phyloP scores from a whole-genome alignment of 2,329 filamentous ascomycete species.

The Clarireedia paspali region DNA sequence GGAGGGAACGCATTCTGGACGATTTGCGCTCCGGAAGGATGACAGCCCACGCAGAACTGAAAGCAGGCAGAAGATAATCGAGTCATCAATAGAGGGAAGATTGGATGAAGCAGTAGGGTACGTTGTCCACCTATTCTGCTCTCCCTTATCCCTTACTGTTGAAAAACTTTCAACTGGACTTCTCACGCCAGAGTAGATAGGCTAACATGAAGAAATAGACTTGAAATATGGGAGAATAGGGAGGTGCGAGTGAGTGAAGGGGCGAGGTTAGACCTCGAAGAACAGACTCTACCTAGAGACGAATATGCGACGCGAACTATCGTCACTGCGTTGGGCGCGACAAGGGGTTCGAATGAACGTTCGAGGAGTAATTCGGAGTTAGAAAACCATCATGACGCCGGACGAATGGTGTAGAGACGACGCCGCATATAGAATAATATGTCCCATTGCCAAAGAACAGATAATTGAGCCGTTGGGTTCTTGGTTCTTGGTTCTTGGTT shows the following conservation, averaged over 20 bases:
- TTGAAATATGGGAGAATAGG: conserved; percentile 6
- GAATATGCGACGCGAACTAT: neutral
- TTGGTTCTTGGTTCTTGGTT: too few relatives aligned
- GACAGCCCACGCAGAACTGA: neutral
- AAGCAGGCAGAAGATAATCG: neutral
- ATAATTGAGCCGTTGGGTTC: too few relatives aligned
- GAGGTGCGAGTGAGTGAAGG: neutral
- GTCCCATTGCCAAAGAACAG: too few relatives aligned
- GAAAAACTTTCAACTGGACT: neutral
- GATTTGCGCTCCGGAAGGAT: neutral
- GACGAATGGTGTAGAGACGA: neutral
- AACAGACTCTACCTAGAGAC: neutral
- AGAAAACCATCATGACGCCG: neutral
- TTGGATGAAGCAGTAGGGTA: neutral
- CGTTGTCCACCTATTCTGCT: neutral
- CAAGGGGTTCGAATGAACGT: neutral
- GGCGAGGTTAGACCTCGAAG: neutral
- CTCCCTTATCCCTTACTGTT: neutral
- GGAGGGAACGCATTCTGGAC: neutral
- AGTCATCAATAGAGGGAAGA: neutral
- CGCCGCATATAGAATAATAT: neutral
- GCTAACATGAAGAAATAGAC: neutral
- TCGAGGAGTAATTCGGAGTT: neutral
- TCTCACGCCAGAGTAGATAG: neutral
- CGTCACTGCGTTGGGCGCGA: neutral